These are phyloP conservation scores for Kurtzmaniella cleridarum DNA, from an alignment of 805 yeast genomes.

Conservation along the genomic window DNA sequence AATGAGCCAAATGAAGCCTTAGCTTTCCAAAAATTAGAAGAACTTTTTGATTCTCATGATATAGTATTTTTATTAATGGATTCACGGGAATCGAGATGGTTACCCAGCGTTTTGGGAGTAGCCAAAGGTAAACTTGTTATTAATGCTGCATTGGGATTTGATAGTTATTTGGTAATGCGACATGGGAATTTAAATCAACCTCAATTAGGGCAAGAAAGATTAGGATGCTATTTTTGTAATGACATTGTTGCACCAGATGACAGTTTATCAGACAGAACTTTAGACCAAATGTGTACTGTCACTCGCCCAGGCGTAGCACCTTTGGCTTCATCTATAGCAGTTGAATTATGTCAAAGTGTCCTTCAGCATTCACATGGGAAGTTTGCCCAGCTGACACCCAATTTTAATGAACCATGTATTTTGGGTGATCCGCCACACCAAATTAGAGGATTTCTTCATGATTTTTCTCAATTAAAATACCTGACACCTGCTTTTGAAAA, in stretches of 20 bases:
- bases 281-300: conserved; percentile 98
- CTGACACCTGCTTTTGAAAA: conserved; percentile 65
- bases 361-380: conserved; percentile 60
- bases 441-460: conserved; percentile 76
- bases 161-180: conserved; percentile 87
- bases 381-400: conserved; percentile 37
- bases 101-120: conserved; percentile 82
- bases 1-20: conserved; percentile 43
- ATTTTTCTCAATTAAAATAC: conserved; percentile 58
- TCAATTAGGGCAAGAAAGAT: conserved; percentile 25
- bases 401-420: conserved; percentile 23
- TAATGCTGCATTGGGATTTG: conserved; percentile 94
- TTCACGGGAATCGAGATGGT: conserved; percentile 94
- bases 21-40: conserved; percentile 49
- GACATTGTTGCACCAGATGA: conserved; percentile 94
- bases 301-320: conserved; percentile 95
- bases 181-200: conserved; percentile 55
- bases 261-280: conserved; percentile 76
- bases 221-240: conserved; percentile 95
- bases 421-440: conserved; percentile 86
- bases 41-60: conserved; percentile 64
- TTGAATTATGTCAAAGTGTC: conserved; percentile 71
- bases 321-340: conserved; percentile 81
- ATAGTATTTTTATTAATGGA: conserved; percentile 81
- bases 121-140: conserved; percentile 68